phyloP scores from a whole-genome alignment of 257 asterid species.

The Nicotiana sylvestris region DNA sequence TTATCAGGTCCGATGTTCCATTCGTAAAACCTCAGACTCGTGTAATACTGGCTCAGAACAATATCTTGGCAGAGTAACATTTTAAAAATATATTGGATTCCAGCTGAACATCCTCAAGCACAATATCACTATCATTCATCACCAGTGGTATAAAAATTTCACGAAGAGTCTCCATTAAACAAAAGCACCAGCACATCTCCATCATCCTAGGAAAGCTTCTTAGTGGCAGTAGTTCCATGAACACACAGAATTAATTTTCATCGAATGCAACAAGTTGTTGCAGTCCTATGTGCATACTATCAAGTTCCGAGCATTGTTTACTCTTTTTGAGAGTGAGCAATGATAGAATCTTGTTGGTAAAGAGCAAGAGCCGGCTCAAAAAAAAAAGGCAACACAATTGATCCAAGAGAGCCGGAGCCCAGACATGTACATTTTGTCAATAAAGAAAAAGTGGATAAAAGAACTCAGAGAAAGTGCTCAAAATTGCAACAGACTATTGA shows the following conservation, averaged over 20 bases:
- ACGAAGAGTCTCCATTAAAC: background rate
- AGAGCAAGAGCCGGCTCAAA: background rate
- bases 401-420: background rate
- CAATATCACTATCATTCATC: background rate
- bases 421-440: background rate
- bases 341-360: background rate
- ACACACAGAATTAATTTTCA: background rate
- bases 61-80: background rate
- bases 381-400: background rate
- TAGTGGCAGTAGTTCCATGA: slow-evolving; percentile 1
- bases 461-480: background rate
- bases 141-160: background rate
- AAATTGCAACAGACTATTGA: background rate
- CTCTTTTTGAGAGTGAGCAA: background rate
- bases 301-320: background rate
- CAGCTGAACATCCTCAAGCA: background rate
- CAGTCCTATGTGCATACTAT: background rate
- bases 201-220: background rate
- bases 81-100: background rate
- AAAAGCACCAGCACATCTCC: slow-evolving; percentile 7
- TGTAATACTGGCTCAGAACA: background rate
- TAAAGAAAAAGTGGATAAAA: background rate
- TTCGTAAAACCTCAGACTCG: background rate
- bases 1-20: background rate
- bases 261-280: background rate